A percentile compares a stretch with the other conserved stretches of the same genome.
Evolutionary conservation across 768 basidiomycete species (phyloP).

Genomic region (Tricholoma terreum): DNA sequence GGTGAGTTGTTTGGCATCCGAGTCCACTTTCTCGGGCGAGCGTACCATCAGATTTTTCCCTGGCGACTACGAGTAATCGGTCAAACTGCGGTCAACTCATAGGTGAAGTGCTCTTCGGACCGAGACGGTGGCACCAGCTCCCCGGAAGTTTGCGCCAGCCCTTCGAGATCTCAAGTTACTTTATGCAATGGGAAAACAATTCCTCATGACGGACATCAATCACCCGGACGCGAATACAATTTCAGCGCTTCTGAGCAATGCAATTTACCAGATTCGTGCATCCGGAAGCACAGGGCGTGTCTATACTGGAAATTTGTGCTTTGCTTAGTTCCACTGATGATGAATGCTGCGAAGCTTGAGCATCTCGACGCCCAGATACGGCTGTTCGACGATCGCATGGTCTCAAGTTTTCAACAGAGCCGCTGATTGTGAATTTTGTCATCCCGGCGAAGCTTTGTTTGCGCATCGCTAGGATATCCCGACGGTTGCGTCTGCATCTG

Average conservation of each 20-base stretch:
- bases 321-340: too few species aligned
- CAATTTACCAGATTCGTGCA: conserved; percentile 43
- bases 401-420: conserved; percentile 34
- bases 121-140: conserved; percentile 15
- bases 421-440: too few species aligned
- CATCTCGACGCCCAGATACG: conserved; percentile 49
- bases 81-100: conserved; percentile 40
- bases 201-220: conserved; percentile 38
- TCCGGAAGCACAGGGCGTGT: conserved; percentile 39
- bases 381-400: conserved; percentile 44
- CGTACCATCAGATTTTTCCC: conserved; percentile 39
- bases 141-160: conserved; percentile 35
- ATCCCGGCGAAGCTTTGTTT: too few species aligned
- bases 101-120: conserved; percentile 19
- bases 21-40: conserved; percentile 23
- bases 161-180: conserved; percentile 34
- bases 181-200: conserved; percentile 30
- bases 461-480: conserved; percentile 43
- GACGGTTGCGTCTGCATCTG: conserved; percentile 44
- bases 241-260: conserved; percentile 34
- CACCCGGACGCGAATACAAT: conserved; percentile 26
- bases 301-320: conserved; percentile 45
- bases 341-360: conserved; percentile 34
- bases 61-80: conserved; percentile 44
- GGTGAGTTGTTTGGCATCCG: conserved; percentile 35